Base-by-base conservation (phyloP, 768 basidiomycete genomes). In the Phaeolepiota aurea region DNA sequence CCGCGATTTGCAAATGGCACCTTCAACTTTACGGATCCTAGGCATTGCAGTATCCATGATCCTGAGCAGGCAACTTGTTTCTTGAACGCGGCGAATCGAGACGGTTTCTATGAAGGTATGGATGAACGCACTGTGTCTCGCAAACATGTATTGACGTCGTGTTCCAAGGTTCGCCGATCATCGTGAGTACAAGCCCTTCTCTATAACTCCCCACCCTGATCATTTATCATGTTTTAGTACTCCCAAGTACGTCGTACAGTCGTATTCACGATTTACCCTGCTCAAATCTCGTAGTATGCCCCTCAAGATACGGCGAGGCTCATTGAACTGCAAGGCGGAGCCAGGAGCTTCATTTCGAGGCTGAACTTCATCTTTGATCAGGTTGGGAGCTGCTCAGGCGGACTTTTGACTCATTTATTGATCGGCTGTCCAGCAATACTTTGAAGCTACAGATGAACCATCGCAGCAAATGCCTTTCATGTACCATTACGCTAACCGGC, bases 391-490 rank as follows among this genome's bases (percentile, higher is more conserved):
- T 1, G 34, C 3, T 16, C 25, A 32, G 20, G n/a, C 10, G 3
- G 15, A 32, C 15, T 15, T 35, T 2, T 18, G 14, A 33, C 5
- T 10, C 14, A 37, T 7, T 14, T 3, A 16, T 14, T 33, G 10
- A 34, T 32, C 14, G 15, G 32, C 18, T 12, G 4, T 22, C 11
- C 37, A 79, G 71, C 62, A 64, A 30, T 82, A 77, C 54, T 80
- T 80, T 45, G 79, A 80, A 43, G 62, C 67, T 0, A 78, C 77
- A 5, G 67, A 82, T 49, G 79, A 82, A 48, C 78, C 78, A 0
- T 79, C 77, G 2, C 76, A 79, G 47, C 77, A 79, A 47, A 80
- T 82, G 48, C 78, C 78, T 1, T 78, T 70, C 55, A 80, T 80
- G 78, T 80, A 79, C 48, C 78, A 82, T 57, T 82, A 82, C 47